These are phyloP conservation scores for Xeromyces bisporus DNA, from an alignment of 495 filamentous ascomycete genomes.

Conservation along the genomic window DNA sequence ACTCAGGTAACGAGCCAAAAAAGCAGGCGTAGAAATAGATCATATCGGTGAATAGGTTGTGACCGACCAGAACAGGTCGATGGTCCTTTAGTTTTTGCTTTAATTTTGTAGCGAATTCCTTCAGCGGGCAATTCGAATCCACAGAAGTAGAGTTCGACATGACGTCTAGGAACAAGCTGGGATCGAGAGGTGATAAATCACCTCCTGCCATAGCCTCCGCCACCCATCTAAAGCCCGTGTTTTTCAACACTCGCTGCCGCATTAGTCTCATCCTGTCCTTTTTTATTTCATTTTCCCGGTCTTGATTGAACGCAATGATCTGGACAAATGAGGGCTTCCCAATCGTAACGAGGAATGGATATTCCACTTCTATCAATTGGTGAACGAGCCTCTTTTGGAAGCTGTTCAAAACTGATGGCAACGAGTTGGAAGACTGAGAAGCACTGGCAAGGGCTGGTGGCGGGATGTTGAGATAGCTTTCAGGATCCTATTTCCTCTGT, in stretches of 20 bases:
- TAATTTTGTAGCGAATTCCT: constrained; percentile 12
- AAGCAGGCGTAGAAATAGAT: constrained; percentile 56
- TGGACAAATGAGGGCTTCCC: constrained; percentile 31
- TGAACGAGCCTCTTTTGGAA: constrained; percentile 52
- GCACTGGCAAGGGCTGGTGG: constrained; percentile 6
- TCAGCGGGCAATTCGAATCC: constrained; percentile 14
- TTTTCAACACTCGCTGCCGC: constrained; percentile 25
- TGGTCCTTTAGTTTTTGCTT: constrained; percentile 27
- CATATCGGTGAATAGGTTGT: constrained; percentile 64
- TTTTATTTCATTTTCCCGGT: constrained; percentile 26
- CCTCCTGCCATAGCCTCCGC: constrained; percentile 50
- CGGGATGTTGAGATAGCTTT: constrained; percentile 16
- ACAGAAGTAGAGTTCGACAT: constrained; percentile 24
- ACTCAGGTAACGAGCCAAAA: constrained; percentile 45
- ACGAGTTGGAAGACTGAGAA: neutral
- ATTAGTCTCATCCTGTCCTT: constrained; percentile 20
- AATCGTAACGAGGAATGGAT: constrained; percentile 35
- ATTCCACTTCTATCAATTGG: constrained; percentile 48
- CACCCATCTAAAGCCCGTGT: constrained; percentile 51
- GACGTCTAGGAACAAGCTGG: constrained; percentile 19
- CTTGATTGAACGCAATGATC: constrained; percentile 31
- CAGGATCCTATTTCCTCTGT: constrained; percentile 6
- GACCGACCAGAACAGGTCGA: constrained; percentile 45
- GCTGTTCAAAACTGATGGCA: constrained; percentile 16
- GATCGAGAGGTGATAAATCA: constrained; percentile 33